Evolutionary conservation across 257 asterid species (phyloP).

Genomic region (Datura wrightii): DNA sequence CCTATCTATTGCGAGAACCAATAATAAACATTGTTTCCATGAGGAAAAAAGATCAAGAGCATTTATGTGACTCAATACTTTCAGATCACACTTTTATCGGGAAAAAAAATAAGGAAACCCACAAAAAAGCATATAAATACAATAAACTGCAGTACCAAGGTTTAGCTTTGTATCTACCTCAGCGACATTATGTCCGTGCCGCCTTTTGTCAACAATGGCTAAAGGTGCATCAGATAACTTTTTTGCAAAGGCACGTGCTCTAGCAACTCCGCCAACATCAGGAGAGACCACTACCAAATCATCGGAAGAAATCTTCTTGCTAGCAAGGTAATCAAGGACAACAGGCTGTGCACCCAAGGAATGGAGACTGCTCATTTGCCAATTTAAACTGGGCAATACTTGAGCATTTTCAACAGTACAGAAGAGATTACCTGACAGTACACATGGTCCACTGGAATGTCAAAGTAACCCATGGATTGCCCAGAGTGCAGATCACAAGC

Average conservation of each 20-base stretch:
- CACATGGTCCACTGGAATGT: conserved; percentile 93
- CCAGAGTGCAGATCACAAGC: conserved; percentile 98
- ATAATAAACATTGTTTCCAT: conserved; percentile 11
- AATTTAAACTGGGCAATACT: neutral
- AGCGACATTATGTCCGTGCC: conserved; percentile 84
- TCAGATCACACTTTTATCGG: neutral
- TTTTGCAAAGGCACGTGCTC: conserved; percentile 94
- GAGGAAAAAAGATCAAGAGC: conserved; percentile 9
- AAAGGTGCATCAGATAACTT: conserved; percentile 94
- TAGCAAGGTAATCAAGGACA: conserved; percentile 93
- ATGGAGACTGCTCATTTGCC: conserved; percentile 20
- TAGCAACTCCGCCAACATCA: conserved; percentile 96
- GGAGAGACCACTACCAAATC: conserved; percentile 96
- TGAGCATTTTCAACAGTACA: neutral
- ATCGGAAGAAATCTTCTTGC: conserved; percentile 74
- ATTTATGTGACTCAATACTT: neutral
- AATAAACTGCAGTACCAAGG: conserved; percentile 18
- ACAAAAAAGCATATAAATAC: neutral
- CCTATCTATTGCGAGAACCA: neutral
- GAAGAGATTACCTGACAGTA: conserved; percentile 70
- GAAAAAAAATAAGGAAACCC: neutral
- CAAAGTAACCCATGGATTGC: conserved; percentile 93
- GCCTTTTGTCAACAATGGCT: conserved; percentile 96
- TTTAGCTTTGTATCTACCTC: conserved; percentile 59
- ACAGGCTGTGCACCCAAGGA: conserved; percentile 62